These are phyloP conservation scores for Spiromastix sp. DNA, from an alignment of 2,329 filamentous ascomycete species.

Conservation along the genomic window DNA sequence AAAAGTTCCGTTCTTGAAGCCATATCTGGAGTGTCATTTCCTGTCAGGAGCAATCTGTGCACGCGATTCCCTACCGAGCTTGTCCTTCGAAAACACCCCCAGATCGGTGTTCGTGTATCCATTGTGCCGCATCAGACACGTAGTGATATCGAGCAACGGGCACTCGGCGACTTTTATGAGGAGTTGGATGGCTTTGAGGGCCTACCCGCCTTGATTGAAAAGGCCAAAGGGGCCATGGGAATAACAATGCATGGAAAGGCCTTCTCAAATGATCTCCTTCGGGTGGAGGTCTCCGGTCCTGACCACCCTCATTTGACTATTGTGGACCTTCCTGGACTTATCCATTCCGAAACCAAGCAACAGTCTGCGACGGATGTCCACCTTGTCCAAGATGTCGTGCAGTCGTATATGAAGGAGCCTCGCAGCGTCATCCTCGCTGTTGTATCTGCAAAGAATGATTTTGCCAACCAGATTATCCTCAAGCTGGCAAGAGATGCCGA, in stretches of 20 bases:
- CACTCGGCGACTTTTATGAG: conserved; percentile 10
- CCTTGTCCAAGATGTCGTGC: conserved; percentile 6
- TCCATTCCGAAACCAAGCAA: conserved; percentile 8
- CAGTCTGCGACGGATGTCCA: conserved; percentile 13
- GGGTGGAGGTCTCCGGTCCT: conserved; percentile 9
- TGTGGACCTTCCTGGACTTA: conserved; percentile 10
- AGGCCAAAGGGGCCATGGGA: conserved; percentile 8
- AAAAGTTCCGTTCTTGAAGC: conserved; percentile 23
- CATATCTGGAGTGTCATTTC: conserved; percentile 20
- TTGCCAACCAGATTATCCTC: conserved; percentile 49
- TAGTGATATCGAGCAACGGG: conserved; percentile 8
- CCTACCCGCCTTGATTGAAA: conserved; percentile 5
- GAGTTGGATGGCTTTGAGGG: conserved; percentile 5
- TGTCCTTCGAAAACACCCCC: conserved; percentile 12
- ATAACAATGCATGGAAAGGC: conserved; percentile 10
- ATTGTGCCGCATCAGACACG: conserved; percentile 13
- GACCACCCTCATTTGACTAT: conserved; percentile 9
- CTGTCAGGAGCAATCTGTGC: conserved; percentile 18
- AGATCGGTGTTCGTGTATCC: conserved; percentile 8
- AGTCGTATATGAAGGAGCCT: conserved; percentile 44
- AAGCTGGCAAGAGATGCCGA: conserved; percentile 21
- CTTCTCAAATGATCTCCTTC: conserved; percentile 7
- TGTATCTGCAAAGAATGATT: conserved; percentile 40
- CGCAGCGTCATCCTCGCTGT: conserved; percentile 52
- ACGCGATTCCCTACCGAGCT: conserved; percentile 23